Percentiles rank a stretch among this genome's conserved stretches.
Conservation (phyloP, 495 filamentous ascomycete genomes). For the Tuber brumale region DNA sequence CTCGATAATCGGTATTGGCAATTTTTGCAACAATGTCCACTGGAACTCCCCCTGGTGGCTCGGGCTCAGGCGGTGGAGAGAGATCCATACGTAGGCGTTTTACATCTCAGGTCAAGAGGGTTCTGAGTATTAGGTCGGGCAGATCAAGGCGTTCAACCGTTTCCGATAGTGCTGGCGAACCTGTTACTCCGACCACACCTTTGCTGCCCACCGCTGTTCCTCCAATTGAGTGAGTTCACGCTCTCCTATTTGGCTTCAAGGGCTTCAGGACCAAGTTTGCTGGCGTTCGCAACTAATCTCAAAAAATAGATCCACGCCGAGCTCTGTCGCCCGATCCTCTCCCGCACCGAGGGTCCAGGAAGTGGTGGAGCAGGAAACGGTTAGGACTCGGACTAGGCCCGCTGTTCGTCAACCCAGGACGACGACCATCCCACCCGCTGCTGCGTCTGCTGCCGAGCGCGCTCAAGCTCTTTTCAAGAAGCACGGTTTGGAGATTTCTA, state of each 20-base stretch:
- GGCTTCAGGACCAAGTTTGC: neutral
- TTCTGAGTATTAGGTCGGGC: constrained; percentile 27
- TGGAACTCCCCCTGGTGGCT: constrained; percentile 9
- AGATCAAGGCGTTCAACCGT: constrained; percentile 10
- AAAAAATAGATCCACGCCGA: constrained; percentile 10
- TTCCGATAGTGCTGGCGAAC: neutral
- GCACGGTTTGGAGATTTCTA: constrained; percentile 37
- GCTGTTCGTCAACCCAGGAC: constrained; percentile 22
- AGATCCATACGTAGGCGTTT: constrained; percentile 36
- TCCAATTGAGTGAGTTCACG: constrained; percentile 24
- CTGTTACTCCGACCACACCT: neutral
- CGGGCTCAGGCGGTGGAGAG: constrained; percentile 19
- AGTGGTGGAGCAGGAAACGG: constrained; percentile 7
- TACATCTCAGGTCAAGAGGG: constrained; percentile 35
- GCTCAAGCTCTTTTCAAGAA: constrained; percentile 42
- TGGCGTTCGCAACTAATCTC: constrained; percentile 9
- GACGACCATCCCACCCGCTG: constrained; percentile 27
- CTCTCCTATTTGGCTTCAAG: neutral
- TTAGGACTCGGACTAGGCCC: neutral
- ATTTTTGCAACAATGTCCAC: constrained; percentile 27
- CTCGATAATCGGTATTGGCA: neutral
- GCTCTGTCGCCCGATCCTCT: constrained; percentile 6
- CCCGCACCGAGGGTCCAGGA: constrained; percentile 8
- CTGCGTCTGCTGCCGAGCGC: constrained; percentile 33
- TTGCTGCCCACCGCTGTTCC: neutral